Evolutionary conservation across 1,284 basidiomycete genomes (phyloP), one percentile per base, ranked within the genome.

Genomic region (Boletus sp.): DNA sequence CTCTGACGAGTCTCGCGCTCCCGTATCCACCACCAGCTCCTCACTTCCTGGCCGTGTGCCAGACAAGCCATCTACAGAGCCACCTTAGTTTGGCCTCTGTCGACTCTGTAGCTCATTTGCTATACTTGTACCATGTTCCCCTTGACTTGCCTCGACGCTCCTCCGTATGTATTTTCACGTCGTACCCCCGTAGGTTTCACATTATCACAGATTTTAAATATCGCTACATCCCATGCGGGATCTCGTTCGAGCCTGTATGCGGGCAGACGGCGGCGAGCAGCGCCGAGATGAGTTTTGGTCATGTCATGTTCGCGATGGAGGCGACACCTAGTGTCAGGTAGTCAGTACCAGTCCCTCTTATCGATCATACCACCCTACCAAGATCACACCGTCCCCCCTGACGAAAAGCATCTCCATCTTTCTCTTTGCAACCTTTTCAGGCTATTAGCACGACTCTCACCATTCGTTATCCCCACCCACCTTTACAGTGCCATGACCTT

Each of bases 401-500:
- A 99, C 94, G 62, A 98, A 99, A 44, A 99, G 76, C 95, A 99
- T 99, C 51, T 95, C 92, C 77, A 94, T 85, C 69, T 91, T 94
- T 59, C 94, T 78, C 72, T 94, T 94, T 51, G 93, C 92, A 33
- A 91, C 80, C 94, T 97, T 55, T n/a, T 25, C 25, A 4, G 10
- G 14, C 44, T 19, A n/a, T 62, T 42, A 65, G 44, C 30, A 37
- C 23, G 34, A 3, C 36, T 7, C 27, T 10, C 41, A 16, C 22
- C 36, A 17, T 14, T 35, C 34, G 5, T 5, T 34, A 42, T 10
- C 35, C 20, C 12, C 35, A 16, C 61, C 47, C 62, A 86, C 86
- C 57, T 84, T 88, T 14, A 89, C 78, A 7, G 80, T 76, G 0
- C 71, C 75, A 46, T 77, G 72, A 1, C 69, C 71, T 48, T 76